Conservation (phyloP, 2,329 filamentous ascomycete species). For the Hawksworthiomyces lignivorus region DNA sequence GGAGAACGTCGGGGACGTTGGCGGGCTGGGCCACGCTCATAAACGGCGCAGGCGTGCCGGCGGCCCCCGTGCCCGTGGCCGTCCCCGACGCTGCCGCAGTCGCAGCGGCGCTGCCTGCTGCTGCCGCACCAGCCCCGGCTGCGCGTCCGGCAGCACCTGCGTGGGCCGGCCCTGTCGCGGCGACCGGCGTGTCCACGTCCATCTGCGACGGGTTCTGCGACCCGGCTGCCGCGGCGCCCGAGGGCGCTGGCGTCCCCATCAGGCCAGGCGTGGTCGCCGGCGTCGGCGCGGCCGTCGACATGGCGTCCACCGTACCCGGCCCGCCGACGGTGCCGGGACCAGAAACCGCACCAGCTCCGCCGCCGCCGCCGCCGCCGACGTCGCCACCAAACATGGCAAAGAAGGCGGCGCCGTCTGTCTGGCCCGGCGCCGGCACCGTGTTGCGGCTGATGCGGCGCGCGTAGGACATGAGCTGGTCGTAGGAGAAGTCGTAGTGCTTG, state of each 20-base stretch:
- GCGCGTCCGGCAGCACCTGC: conserved; percentile 11
- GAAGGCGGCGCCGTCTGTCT: conserved; percentile 31
- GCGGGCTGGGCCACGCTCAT: conserved; percentile 14
- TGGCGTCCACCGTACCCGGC: conserved; percentile 12
- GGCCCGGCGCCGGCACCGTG: conserved; percentile 60
- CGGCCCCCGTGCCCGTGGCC: conserved; percentile 12
- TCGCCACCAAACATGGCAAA: conserved; percentile 5
- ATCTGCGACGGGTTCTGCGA: background rate
- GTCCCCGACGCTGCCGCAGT: background rate
- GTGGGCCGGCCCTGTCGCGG: background rate
- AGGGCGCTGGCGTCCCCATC: too few species aligned
- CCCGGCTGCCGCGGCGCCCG: too few species aligned
- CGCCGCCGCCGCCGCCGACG: background rate
- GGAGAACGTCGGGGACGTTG: conserved; percentile 32
- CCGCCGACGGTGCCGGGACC: too few species aligned
- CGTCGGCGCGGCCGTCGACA: conserved; percentile 11
- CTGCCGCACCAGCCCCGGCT: background rate
- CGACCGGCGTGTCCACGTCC: conserved; percentile 1
- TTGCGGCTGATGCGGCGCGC: conserved; percentile 74
- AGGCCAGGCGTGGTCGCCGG: conserved; percentile 1
- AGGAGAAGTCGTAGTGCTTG: conserved; percentile 49
- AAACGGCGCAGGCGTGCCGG: conserved; percentile 25
- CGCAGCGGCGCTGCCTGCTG: too few species aligned
- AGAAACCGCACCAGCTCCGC: conserved; percentile 1
- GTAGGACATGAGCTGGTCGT: conserved; percentile 67